phyloP scores from a whole-genome alignment of 305 asterid species.

The Plantago rigida region DNA sequence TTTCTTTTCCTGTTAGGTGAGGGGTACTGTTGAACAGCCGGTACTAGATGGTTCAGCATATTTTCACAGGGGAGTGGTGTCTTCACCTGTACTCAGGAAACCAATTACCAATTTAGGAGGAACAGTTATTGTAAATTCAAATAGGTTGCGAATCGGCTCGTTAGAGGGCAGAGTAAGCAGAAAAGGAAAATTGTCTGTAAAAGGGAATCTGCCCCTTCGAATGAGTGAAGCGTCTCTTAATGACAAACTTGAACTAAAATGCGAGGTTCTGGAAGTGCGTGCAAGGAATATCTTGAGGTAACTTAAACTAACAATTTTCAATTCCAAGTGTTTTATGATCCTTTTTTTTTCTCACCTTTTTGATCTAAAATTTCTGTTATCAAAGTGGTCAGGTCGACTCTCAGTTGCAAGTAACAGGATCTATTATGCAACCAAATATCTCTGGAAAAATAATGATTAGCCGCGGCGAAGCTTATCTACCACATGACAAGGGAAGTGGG shows the following conservation, averaged over 20 bases:
- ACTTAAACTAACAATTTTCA: background rate
- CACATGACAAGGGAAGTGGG: constrained; percentile 95
- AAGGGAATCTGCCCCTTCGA: constrained; percentile 70
- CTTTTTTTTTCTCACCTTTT: constrained; percentile 3
- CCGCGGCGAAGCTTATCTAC: constrained; percentile 95
- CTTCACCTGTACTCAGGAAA: constrained; percentile 88
- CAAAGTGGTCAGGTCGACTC: constrained; percentile 96
- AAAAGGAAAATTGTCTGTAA: constrained; percentile 81
- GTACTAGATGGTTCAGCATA: constrained; percentile 93
- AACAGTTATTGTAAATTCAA: constrained; percentile 77
- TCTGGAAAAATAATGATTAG: constrained; percentile 91
- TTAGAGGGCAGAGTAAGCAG: constrained; percentile 94
- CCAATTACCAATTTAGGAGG: constrained; percentile 93
- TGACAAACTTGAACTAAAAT: constrained; percentile 87
- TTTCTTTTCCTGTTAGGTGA: constrained; percentile 48
- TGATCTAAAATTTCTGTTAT: constrained; percentile 27
- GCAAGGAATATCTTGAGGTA: constrained; percentile 89
- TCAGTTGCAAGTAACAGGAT: constrained; percentile 85
- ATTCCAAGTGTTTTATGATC: constrained; percentile 15
- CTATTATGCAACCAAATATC: constrained; percentile 91
- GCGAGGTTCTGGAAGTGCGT: constrained; percentile 94
- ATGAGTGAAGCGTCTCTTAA: constrained; percentile 56
- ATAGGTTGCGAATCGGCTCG: constrained; percentile 70
- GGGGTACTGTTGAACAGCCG: constrained; percentile 99
- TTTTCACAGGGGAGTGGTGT: constrained; percentile 88